These are phyloP conservation scores for Choiromyces venosus DNA, from an alignment of 495 filamentous ascomycete species.

Conservation along the genomic window DNA sequence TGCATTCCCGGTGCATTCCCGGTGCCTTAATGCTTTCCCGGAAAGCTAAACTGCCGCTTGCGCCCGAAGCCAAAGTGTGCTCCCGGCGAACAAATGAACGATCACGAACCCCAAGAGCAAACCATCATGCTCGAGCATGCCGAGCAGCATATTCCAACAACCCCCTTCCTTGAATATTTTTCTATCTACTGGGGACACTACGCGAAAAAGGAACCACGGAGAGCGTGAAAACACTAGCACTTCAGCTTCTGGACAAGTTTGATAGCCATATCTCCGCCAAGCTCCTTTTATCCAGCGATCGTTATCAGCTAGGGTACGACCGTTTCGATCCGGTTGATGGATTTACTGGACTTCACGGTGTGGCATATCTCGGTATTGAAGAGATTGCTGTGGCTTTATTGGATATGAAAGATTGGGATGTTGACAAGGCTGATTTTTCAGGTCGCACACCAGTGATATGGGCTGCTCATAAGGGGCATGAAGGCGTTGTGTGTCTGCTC, in stretches of 20 bases:
- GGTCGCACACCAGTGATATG: slow-evolving; percentile 35
- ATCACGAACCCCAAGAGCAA: no score
- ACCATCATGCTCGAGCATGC: no score
- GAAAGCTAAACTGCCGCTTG: no score
- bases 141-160: no score
- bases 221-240: background rate
- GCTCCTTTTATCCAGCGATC: background rate
- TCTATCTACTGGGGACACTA: background rate
- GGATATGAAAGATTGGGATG: background rate
- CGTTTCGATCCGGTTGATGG: no score
- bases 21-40: no score
- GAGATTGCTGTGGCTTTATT: background rate
- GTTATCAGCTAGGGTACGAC: no score
- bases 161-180: background rate
- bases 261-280: background rate
- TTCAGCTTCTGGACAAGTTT: background rate
- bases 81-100: no score
- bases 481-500: slow-evolving; percentile 38
- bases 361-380: background rate
- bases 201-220: background rate
- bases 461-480: slow-evolving; percentile 39
- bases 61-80: no score
- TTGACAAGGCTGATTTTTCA: background rate
- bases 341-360: background rate
- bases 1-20: no score